These are phyloP conservation scores for Blakeslea trispora DNA, from an alignment of 371 early-diverging fungal genomes.

Conservation along the genomic window DNA sequence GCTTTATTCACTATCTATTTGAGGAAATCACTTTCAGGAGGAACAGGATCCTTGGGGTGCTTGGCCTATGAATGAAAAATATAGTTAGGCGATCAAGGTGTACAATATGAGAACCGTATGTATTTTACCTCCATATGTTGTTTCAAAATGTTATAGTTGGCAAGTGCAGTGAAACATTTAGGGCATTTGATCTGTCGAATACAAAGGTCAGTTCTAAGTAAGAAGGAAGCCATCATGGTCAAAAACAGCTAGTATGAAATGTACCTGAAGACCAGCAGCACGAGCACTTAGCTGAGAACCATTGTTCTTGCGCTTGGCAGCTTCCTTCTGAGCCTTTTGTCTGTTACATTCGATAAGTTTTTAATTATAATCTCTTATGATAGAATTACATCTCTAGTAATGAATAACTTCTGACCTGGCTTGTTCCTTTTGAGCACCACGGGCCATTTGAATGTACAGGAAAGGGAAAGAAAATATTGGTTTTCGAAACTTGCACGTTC, in stretches of 20 bases:
- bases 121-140: conserved; percentile 63
- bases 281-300: conserved; percentile 60
- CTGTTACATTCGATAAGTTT: no score
- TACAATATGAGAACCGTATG: no score
- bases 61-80: conserved; percentile 51
- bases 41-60: conserved; percentile 57
- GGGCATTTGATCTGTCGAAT: conserved; percentile 51
- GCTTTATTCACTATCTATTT: no score
- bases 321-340: conserved; percentile 61
- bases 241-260: no score
- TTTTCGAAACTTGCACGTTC: no score
- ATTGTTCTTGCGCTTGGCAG: conserved; percentile 44
- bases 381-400: no score
- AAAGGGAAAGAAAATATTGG: conserved; percentile 15
- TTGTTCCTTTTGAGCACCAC: conserved; percentile 62
- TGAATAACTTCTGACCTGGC: conserved; percentile 52
- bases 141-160: conserved; percentile 60
- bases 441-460: conserved; percentile 46
- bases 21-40: conserved; percentile 40
- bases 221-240: no score
- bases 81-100: no score
- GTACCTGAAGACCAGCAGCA: conserved; percentile 61
- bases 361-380: no score
- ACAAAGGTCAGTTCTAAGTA: no score
- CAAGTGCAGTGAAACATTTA: conserved; percentile 40